Evolutionary conservation across 495 filamentous ascomycete genomes (phyloP).

Genomic region (Penicillium bialowiezense): DNA sequence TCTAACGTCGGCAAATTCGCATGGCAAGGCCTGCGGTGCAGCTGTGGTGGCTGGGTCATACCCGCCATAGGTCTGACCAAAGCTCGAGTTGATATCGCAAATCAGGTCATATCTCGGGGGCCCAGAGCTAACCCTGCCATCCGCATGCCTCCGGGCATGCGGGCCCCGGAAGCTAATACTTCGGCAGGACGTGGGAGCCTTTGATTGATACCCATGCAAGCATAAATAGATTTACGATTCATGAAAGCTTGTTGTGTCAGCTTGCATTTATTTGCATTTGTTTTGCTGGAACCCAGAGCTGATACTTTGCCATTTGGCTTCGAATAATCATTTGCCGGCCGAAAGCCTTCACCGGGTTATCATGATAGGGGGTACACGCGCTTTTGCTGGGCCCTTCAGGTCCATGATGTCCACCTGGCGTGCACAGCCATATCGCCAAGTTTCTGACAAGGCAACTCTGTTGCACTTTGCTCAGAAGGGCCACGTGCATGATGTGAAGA

Average conservation of each 20-base stretch:
- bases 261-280: background rate
- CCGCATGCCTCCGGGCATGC: conserved; percentile 43
- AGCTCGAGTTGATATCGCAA: conserved; percentile 68
- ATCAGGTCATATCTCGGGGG: conserved; percentile 18
- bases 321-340: background rate
- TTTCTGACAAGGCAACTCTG: background rate
- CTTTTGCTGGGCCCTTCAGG: background rate
- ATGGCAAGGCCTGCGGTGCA: conserved; percentile 94
- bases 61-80: conserved; percentile 85
- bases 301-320: background rate
- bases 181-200: conserved; percentile 32
- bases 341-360: background rate
- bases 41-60: conserved; percentile 83
- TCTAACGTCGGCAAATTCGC: conserved; percentile 87
- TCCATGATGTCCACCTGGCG: background rate
- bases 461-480: background rate
- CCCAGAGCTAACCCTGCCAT: conserved; percentile 26
- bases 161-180: conserved; percentile 16
- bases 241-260: conserved; percentile 9
- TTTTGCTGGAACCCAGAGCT: background rate
- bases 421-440: background rate
- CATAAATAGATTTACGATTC: conserved; percentile 16
- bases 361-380: background rate
- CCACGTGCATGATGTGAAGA: background rate
- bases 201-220: conserved; percentile 16